A percentile compares a stretch with the other conserved stretches of the same genome.
These are phyloP conservation scores for Cajanus cajan DNA, from an alignment of 306 rosid species.

Conservation along the genomic window DNA sequence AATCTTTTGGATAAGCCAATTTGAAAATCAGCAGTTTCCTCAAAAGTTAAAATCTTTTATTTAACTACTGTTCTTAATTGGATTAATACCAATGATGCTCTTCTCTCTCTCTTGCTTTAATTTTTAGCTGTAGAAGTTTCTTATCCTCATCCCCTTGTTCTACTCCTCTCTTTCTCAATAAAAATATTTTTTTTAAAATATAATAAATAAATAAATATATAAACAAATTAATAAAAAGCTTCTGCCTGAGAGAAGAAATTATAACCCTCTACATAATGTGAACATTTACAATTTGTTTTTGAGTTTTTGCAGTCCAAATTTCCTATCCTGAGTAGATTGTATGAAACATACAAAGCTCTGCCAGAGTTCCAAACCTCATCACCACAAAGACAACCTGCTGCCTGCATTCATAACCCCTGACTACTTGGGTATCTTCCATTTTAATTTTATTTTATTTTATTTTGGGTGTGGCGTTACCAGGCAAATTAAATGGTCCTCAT, in stretches of 20 bases:
- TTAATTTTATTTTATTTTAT: neutral
- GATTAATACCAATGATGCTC: neutral
- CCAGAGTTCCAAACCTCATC: constrained; percentile 47
- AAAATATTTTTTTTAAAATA: neutral
- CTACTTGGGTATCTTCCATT: neutral
- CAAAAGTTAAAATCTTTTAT: neutral
- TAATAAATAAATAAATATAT: neutral
- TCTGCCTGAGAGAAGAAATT: neutral
- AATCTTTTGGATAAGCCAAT: neutral
- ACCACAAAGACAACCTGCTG: constrained; percentile 51
- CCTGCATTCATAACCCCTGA: neutral
- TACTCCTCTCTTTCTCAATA: too few relatives aligned
- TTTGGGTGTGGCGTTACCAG: neutral
- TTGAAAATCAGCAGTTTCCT: neutral
- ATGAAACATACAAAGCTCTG: constrained; percentile 42
- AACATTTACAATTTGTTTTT: neutral
- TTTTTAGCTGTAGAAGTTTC: neutral
- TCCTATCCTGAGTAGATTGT: constrained; percentile 41
- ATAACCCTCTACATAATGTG: neutral
- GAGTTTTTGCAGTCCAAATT: constrained; percentile 47
- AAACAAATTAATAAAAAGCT: too few relatives aligned
- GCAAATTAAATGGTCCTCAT: neutral
- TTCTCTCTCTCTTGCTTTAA: neutral
- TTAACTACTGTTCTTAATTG: neutral
- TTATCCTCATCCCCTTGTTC: neutral